Conservation (phyloP, 2,329 filamentous ascomycete species). For the Verticillium nubilum region DNA sequence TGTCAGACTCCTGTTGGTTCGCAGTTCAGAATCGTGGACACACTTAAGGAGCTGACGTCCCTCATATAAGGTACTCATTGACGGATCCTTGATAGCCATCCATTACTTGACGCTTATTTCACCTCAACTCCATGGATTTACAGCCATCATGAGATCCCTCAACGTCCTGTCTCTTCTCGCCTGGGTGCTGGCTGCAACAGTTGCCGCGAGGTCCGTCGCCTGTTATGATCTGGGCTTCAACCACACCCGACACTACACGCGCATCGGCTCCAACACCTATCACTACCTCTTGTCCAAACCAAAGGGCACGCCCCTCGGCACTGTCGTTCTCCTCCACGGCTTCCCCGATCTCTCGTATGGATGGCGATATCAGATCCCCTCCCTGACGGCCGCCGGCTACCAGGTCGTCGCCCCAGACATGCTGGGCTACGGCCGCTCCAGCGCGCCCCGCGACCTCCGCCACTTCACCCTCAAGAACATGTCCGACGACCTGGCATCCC, state of each 20-base stretch:
- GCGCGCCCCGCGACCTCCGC: constrained; percentile 41
- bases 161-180: neutral
- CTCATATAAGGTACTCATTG: too few relatives aligned
- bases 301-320: constrained; percentile 24
- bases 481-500: constrained; percentile 64
- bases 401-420: constrained; percentile 72
- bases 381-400: constrained; percentile 58
- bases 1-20: neutral
- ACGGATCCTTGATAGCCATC: neutral
- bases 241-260: neutral
- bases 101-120: neutral
- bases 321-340: constrained; percentile 52
- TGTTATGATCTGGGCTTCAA: neutral
- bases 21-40: neutral
- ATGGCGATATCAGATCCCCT: constrained; percentile 77
- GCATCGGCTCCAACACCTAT: constrained; percentile 37
- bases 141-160: neutral
- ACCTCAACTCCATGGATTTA: neutral
- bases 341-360: constrained; percentile 70
- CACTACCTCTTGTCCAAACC: constrained; percentile 44
- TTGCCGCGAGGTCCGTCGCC: neutral
- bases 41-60: too few relatives aligned
- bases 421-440: constrained; percentile 71
- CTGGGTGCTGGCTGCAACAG: neutral
- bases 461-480: constrained; percentile 54